Base-by-base conservation (phyloP, 2,329 filamentous ascomycete species). In the Claviceps arundinis region DNA sequence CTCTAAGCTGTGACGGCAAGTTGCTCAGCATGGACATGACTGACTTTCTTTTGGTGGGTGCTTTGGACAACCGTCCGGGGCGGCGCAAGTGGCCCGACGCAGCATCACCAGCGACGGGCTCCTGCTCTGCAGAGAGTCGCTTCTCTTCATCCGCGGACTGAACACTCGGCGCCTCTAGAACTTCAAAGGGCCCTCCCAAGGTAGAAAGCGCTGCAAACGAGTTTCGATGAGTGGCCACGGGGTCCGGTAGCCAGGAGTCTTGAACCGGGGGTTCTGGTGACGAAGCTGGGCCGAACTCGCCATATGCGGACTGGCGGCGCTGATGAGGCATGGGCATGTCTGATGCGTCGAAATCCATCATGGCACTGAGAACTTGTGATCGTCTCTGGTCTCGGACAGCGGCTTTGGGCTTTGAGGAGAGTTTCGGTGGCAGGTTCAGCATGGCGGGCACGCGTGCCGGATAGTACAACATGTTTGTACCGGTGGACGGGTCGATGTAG, bases 371-470 rank as follows among this genome's bases (percentile, higher is more conserved):
- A 6, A 91, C 70, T 60, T 93, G 83, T 1, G 87, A 87, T 22
- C 85, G 81, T 51, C 87, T 80, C 58, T 82, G 78, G 52, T 89
- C 84, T 52, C 82, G 77, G 5, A 82, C 75, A 9, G 75, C 70
- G 2, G 78, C 70, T 50, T 84, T 78, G 8, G 85, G 81, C 50
- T 82, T 77, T 60, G 84, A 87, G 1, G 90, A 95, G 49, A 97
- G 71, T 60, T 89, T 87, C 45, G 89, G 89, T 1, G 93, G 93
- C 13, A 98, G 72, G 60, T 95, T 97, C 53, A 98, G 76, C 83
- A 95, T 90, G 56, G 86, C 84, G 3, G 93, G 93, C 2, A 98
- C 93, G 1, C 89, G 90, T 3, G 93, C 93, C 14, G 93, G 93
- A 65, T 98, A 98, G 68, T 85, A 97, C 9, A 95, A 81, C 87